Conservation (phyloP, 495 filamentous ascomycete genomes). For the Astrothelium subdiscretum region DNA sequence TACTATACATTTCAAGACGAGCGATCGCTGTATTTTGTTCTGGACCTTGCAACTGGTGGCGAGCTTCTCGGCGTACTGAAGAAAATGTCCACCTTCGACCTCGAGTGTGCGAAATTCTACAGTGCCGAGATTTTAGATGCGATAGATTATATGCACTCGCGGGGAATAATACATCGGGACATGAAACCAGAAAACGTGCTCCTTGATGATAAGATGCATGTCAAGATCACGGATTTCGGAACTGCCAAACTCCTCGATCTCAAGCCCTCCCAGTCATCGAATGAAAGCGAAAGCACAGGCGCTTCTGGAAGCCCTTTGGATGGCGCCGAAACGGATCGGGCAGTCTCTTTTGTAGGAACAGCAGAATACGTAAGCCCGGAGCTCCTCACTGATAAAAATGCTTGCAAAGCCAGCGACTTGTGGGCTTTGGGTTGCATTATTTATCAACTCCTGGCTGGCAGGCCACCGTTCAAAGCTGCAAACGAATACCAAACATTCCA, state of each 20-base stretch:
- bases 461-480: slow-evolving; percentile 93
- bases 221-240: slow-evolving; percentile 99
- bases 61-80: slow-evolving; percentile 90
- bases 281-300: neutral
- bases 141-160: slow-evolving; percentile 94
- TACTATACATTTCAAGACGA: slow-evolving; percentile 99
- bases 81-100: slow-evolving; percentile 85
- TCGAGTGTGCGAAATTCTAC: slow-evolving; percentile 92
- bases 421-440: slow-evolving; percentile 99
- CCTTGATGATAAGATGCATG: slow-evolving; percentile 86
- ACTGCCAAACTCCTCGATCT: slow-evolving; percentile 80
- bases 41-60: slow-evolving; percentile 86
- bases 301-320: slow-evolving; percentile 37
- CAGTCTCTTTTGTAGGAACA: slow-evolving; percentile 93
- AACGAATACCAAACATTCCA: slow-evolving; percentile 98
- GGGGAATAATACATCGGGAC: slow-evolving; percentile 93
- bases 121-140: slow-evolving; percentile 93
- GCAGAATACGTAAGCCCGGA: slow-evolving; percentile 98
- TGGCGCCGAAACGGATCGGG: slow-evolving; percentile 55
- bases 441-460: slow-evolving; percentile 85
- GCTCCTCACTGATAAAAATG: slow-evolving; percentile 86
- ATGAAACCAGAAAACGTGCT: slow-evolving; percentile 97
- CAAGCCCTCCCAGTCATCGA: slow-evolving; percentile 18
- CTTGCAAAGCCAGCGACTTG: slow-evolving; percentile 93
- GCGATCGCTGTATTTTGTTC: slow-evolving; percentile 86